These are phyloP conservation scores for Martiniozyma asiatica DNA, from an alignment of 1,139 yeast genomes.

Conservation along the genomic window DNA sequence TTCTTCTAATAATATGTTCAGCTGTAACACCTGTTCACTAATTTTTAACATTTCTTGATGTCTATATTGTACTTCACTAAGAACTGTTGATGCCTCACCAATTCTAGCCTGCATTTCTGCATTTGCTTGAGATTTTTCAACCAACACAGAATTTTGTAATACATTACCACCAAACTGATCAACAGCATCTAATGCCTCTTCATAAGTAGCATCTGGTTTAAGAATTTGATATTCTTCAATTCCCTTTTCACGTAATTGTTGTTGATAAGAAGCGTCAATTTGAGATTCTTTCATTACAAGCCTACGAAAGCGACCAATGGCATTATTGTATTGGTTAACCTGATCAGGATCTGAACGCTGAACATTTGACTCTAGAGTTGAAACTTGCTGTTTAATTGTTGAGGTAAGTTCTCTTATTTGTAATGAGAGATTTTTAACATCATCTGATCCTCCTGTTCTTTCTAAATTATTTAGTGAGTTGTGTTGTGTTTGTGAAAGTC, in stretches of 20 bases:
- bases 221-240: constrained; percentile 12
- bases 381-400: constrained; percentile 2
- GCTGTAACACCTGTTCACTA: constrained; percentile 12
- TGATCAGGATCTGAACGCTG: constrained; percentile 11
- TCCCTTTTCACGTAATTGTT: constrained; percentile 10
- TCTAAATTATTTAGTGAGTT: background rate
- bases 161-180: constrained; percentile 11
- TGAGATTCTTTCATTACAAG: constrained; percentile 9
- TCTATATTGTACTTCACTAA: constrained; percentile 12
- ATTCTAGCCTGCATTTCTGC: constrained; percentile 9
- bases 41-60: constrained; percentile 12
- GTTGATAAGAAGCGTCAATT: constrained; percentile 8
- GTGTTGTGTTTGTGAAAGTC: constrained; percentile 3
- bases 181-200: constrained; percentile 13
- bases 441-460: background rate
- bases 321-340: constrained; percentile 13
- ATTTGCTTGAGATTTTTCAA: constrained; percentile 3
- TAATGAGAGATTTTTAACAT: background rate
- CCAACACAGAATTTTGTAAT: constrained; percentile 9
- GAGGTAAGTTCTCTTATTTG: constrained; percentile 2
- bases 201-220: constrained; percentile 12
- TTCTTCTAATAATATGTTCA: constrained; percentile 10
- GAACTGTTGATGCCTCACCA: constrained; percentile 12
- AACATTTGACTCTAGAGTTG: constrained; percentile 5
- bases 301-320: constrained; percentile 9